Evolutionary conservation across 2,329 filamentous ascomycete genomes (phyloP), one percentile per base, ranked within the genome.

Genomic region (Pestalotiopsis sp.): DNA sequence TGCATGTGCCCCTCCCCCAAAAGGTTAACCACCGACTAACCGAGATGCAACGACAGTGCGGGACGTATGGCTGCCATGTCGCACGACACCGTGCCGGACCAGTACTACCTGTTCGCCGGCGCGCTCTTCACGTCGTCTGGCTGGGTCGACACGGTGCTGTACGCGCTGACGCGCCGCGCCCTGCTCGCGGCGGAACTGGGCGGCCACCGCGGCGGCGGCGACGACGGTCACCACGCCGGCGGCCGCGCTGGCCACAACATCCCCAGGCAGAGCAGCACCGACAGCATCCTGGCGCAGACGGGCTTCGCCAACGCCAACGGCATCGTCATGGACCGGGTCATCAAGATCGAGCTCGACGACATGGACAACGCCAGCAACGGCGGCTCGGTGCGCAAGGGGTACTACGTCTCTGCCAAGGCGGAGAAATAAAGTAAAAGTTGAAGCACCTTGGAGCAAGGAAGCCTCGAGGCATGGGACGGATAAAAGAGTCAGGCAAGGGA

Each of bases 41-140:
- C 14, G 45, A 52, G 11, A 52, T n/a, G 45, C 7, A 20, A 38
- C 31, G 31, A 14, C 40, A 76, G 74, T 25, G 83, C 82, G 4
- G 82, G 83, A 49, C 80, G 85, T 41, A 86, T 87, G 83, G 83
- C 83, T 67, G 78, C 77, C 64, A 85, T 86, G 83, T 80, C 81
- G 13, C 78, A 81, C 27, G 71, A 80, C 25, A n/a, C 57, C 0
- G 72, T 80, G 63, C 78, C 81, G 4, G 77, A 81, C 40, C 56
- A 72, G 9, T 83, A 82, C 74, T 83, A 71, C 65, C 68, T 76
- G n/a, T 72, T 74, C 38, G 73, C 73, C n/a, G 75, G 75, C 0
- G 69, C 69, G 12, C 68, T 76, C 2, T 75, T 76, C 61, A 83
- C 82, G 3, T 81, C 77, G 6, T 82, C 80, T 41, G 82, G 82